Base-by-base conservation (phyloP, 352 stramenopile species). In the Phytophthora europaea region DNA sequence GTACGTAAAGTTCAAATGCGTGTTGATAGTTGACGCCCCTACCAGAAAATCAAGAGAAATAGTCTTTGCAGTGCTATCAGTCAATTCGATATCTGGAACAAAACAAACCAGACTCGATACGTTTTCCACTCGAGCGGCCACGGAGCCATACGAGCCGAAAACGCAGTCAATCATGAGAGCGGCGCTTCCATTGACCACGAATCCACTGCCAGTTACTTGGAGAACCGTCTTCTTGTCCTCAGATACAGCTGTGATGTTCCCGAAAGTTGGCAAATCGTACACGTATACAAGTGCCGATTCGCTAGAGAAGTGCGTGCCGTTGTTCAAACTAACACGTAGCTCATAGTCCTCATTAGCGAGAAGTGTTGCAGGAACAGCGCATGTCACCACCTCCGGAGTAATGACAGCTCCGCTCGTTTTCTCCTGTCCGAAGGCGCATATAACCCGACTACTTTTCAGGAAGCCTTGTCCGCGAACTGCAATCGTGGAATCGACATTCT, bases 261-360 rank as follows among this genome's bases (percentile, higher is more conserved):
- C 6, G 18, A 87, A 83, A 4, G 31, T 72, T 31, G 80, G 80
- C 2, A 72, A 23, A 0, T 63, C 51, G 38, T 76, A 82, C 7
- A 87, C 52, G 40, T 71, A 69, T 0, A 67, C 43, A 1, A 61
- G 55, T 9, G 34, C 23, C 13, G 34, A 40, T 3, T 38, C 64
- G 2, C 43, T 57, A 5, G 78, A 84, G 12, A 73, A 67, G 50
- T 87, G 75, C 1, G 36, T 51, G 2, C 76, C 69, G 2, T 70
- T 74, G 38, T 87, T 87, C 1, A 87, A 43, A 45, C 77, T 87
- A 23, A 87, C 20, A 0, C 51, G 61, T 26, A 84, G 10, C 0
- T 65, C 26, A 59, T 83, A 84, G 20, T 67, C 63, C 12, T 48
- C 47, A 10, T 22, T 31, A 6, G 47, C 40, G 5, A 59, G 28